Conservation (phyloP, 116 monocot genomes). For the Phalaenopsis hybrid region DNA sequence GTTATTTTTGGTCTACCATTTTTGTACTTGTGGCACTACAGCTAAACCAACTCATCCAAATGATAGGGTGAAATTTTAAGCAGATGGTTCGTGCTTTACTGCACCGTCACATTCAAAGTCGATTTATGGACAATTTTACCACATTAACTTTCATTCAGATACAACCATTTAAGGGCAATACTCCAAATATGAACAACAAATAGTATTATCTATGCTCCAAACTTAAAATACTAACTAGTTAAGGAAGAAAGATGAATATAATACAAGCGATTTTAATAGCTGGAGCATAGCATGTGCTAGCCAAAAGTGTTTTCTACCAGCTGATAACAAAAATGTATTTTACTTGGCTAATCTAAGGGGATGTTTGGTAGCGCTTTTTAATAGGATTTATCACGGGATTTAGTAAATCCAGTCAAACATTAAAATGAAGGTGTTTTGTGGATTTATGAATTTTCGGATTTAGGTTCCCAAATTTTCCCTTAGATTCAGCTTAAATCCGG, state of each 20-base stretch:
- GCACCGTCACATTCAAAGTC: background rate
- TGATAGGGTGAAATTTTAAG: background rate
- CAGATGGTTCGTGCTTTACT: background rate
- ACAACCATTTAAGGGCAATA: background rate
- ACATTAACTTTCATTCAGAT: background rate
- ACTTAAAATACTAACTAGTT: background rate
- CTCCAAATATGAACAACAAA: background rate
- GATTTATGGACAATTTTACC: background rate
- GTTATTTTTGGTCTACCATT: no score
- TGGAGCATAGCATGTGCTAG: background rate
- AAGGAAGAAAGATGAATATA: background rate
- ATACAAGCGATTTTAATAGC: background rate
- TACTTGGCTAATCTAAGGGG: background rate
- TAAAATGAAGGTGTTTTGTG: no score
- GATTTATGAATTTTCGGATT: no score
- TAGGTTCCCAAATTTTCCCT: no score
- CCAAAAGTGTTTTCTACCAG: background rate
- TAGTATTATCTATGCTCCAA: background rate
- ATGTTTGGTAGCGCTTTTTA: no score
- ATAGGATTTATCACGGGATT: no score
- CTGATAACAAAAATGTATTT: background rate
- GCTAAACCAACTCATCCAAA: background rate
- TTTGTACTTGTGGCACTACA: background rate
- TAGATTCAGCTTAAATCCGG: no score
- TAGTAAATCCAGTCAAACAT: no score